Conservation (phyloP, 2,329 filamentous ascomycete species). For the Pestalotiopsis sp. region DNA sequence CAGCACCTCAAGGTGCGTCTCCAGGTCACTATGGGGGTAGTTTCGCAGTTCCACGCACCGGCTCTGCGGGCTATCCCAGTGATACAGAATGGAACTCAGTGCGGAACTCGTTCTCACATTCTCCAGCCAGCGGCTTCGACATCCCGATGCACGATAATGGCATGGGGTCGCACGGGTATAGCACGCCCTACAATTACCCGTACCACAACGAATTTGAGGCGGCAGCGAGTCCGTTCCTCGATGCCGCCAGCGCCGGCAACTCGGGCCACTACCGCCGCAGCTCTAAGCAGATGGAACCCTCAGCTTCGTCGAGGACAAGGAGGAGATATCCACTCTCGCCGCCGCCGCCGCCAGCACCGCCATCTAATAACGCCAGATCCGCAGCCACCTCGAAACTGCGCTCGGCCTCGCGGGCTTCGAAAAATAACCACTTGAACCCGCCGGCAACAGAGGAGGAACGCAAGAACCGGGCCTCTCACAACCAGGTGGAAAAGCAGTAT, state of each 20-base stretch:
- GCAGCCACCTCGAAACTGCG: slow-evolving; percentile 28
- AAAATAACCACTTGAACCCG: slow-evolving; percentile 37
- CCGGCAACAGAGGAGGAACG: slow-evolving; percentile 35
- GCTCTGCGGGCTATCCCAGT: slow-evolving; percentile 7
- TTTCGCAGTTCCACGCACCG: not conserved
- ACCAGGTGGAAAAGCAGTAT: slow-evolving; percentile 52
- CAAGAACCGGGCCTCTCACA: slow-evolving; percentile 41
- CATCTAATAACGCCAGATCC: not conserved
- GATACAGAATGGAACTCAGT: slow-evolving; percentile 4
- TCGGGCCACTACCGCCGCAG: not conserved
- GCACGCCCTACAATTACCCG: not conserved
- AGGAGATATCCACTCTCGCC: slow-evolving; percentile 11
- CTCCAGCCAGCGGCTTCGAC: slow-evolving; percentile 6
- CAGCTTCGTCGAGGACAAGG: not conserved
- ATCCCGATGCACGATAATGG: not conserved
- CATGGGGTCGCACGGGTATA: slow-evolving; percentile 5
- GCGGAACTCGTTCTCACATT: slow-evolving; percentile 8
- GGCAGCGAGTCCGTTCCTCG: not conserved
- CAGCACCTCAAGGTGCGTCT: slow-evolving; percentile 8
- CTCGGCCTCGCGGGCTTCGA: slow-evolving; percentile 35
- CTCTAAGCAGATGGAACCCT: not conserved
- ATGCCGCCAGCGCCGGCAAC: not conserved
- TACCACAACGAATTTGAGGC: slow-evolving; percentile 4
- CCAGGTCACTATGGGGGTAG: not conserved
- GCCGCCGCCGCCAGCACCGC: slow-evolving; percentile 17